Base-by-base conservation (phyloP, 2,329 filamentous ascomycete species). In the Cladosporium oxysporum region DNA sequence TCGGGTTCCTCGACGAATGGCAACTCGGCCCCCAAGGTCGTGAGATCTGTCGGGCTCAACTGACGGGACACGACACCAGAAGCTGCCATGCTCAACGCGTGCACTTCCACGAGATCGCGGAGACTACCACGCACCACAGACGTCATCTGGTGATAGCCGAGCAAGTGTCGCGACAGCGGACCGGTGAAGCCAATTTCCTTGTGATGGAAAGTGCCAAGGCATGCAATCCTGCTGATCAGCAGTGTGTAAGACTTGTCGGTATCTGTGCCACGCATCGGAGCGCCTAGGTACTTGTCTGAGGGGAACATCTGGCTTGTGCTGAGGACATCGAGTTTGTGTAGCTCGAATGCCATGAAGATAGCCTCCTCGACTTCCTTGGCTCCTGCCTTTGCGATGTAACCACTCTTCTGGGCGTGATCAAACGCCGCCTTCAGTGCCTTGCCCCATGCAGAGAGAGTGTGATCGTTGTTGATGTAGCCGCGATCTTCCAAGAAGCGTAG, bases 401-500 rank as follows among this genome's bases (percentile, higher is more conserved):
- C 67, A 35, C 71, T 71, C 6, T 66, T 65, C 23, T 63, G 66
- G 11, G 71, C 73, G 18, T 69, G 69, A 16, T 74, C 67, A 49
- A 77, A 72, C 2, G 76, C 89, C 33, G 87, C 86, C 33, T 88
- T 88, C 47, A 98, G 83, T 23, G 91, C 91, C 72, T 89, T 88
- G 18, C 94, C 95, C 92, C 93, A 97, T 10, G 83, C 79, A 10
- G 93, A 97, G 67, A 97, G 84, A 67, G 89, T 87, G 78, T 98
- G 94, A 66, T 86, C 84, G 60, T 88, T 84, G 71, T 95, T 87
- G 57, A 96, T 84, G 73, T 97, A 99, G 28, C 90, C 93, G 66
- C 93, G 88, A 58, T 98, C 84, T 75, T 97, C 92, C 26, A 99
- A 84, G 78, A 97, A 95, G 64, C 93, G 88, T 90, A 92, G 97